Evolutionary conservation across 345 rosid genomes (phyloP).

Genomic region (Murraya paniculata): DNA sequence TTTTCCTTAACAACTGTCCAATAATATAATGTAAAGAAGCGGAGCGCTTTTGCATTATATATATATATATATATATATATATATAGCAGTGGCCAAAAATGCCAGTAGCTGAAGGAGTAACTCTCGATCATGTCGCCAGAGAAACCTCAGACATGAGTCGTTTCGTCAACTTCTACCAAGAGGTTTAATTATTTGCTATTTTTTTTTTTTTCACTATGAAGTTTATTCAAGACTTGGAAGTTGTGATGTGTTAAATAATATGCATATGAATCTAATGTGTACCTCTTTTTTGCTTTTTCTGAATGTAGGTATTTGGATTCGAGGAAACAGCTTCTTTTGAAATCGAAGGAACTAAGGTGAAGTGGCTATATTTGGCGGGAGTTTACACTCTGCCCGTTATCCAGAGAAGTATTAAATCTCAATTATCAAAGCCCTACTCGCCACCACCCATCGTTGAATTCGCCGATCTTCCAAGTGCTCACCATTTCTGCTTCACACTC

Average conservation of each 20-base stretch:
- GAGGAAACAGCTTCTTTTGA: constrained; percentile 65
- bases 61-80: background rate
- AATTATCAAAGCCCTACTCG: constrained; percentile 51
- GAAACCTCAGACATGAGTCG: background rate
- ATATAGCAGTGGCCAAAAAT: background rate
- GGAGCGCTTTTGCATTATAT: background rate
- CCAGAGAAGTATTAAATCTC: constrained; percentile 46
- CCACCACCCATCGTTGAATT: constrained; percentile 50
- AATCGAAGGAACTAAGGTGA: constrained; percentile 45
- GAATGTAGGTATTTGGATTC: constrained; percentile 67
- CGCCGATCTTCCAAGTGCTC: constrained; percentile 67
- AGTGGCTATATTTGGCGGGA: constrained; percentile 69
- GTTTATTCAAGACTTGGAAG: no score
- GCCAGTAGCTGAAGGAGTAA: background rate
- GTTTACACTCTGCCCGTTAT: constrained; percentile 66
- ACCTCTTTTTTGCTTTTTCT: background rate
- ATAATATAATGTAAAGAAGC: no score
- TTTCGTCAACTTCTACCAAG: background rate
- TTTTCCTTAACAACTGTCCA: no score
- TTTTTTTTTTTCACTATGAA: no score
- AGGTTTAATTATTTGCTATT: no score
- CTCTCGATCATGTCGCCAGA: background rate
- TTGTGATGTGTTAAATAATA: no score
- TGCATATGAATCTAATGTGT: no score
- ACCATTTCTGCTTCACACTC: constrained; percentile 81